Conservation (phyloP, 2,329 filamentous ascomycete species). For the Septoria petroselini region DNA sequence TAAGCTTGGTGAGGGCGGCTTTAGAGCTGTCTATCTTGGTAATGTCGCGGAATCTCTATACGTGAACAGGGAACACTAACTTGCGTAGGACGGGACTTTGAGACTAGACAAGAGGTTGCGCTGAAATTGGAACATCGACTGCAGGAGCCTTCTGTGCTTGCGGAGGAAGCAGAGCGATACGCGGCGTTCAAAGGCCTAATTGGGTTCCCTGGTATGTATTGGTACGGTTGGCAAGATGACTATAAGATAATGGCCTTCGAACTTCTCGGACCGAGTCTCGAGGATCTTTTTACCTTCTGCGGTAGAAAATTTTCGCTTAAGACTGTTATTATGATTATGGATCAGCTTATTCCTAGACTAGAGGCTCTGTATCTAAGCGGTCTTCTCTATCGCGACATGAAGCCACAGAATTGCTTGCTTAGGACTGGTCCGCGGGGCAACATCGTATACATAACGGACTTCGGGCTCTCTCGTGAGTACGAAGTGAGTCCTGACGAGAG, state of each 20-base stretch:
- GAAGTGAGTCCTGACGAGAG: constrained; percentile 1
- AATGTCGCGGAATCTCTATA: background rate
- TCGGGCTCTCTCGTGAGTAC: constrained; percentile 8
- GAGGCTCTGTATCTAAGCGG: background rate
- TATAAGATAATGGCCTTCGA: constrained; percentile 29
- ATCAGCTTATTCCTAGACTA: constrained; percentile 10
- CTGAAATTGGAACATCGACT: constrained; percentile 12
- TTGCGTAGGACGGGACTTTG: constrained; percentile 4
- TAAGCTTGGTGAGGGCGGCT: constrained; percentile 14
- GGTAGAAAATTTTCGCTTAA: constrained; percentile 12
- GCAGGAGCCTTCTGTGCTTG: constrained; percentile 6
- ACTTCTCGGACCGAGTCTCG: constrained; percentile 27
- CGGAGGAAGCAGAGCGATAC: constrained; percentile 24
- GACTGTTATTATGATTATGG: constrained; percentile 17
- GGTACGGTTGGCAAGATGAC: constrained; percentile 26
- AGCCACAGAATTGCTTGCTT: constrained; percentile 10
- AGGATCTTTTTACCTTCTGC: constrained; percentile 26
- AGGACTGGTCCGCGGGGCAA: constrained; percentile 3
- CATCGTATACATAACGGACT: constrained; percentile 8
- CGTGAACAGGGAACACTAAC: background rate
- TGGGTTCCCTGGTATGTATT: constrained; percentile 23
- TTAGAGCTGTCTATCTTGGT: constrained; percentile 12
- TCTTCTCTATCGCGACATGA: constrained; percentile 7
- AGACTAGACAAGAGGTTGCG: constrained; percentile 7
- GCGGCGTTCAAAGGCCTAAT: constrained; percentile 13